Base-by-base conservation (phyloP, 225 moss, liverwort and hornwort species). In the Anthoceros angustus region DNA sequence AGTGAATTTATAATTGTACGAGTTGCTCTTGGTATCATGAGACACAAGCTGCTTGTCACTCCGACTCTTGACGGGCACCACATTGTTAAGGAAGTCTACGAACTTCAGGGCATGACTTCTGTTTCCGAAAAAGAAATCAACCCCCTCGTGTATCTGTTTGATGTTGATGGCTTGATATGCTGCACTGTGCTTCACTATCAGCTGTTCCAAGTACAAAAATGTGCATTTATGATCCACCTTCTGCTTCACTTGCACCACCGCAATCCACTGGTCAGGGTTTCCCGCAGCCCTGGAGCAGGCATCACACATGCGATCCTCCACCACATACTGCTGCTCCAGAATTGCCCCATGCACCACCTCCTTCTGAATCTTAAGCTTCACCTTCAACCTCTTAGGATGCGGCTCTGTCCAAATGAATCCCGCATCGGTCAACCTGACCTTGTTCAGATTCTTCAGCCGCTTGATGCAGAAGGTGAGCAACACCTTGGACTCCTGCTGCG, bases 241-340 rank as follows among this genome's bases (percentile, higher is more conserved):
- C 55, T 98, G 98, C 69, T 91, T 73, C 40, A 92, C 75, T 73
- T 98, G 98, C 26, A 92, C 92, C 63, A 88, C 89, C 4, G 92
- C 92, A 38, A 92, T 87, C 98, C 98, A 98, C 78, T 98, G 95
- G 61, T 98, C 92, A 39, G 91, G 91, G 66, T 98, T 98, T n/a
- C 92, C 92, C 0, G 88, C 87, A 39, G 78, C 42, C 20, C 89
- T 78, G 11, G 84, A 81, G 76, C 98, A 98, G 66, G 92, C 88
- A 62, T 98, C 98, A 65, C 98, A 98, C 92, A 98, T 92, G 63
- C 92, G 89, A 71, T 98, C 98, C 41, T 98, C 85, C 25, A 98
- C 89, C 6, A 82, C 84, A 50, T 87, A 98, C 6, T 82, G 80
- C 62, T 98, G 98, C 80, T 98, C 98, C 18, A 98, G 79, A 46